Percentiles rank a stretch among this genome's conserved stretches.
phyloP scores from a whole-genome alignment of 2,329 filamentous ascomycete genomes.

The Aschersonia sp. region DNA sequence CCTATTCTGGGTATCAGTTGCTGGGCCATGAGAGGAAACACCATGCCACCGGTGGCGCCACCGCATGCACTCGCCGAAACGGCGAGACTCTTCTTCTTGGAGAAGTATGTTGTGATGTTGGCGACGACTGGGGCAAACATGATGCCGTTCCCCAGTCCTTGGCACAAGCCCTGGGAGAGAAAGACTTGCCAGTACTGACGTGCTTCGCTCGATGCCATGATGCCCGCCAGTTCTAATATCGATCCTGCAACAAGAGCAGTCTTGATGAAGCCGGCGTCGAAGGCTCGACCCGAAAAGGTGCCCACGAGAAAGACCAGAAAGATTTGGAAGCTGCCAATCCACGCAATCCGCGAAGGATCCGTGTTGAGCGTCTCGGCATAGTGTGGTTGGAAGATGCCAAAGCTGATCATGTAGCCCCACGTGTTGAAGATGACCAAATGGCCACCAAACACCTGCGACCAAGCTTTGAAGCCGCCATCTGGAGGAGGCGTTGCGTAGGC shows the following conservation, averaged over 20 bases:
- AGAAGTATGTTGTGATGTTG: conserved; percentile 47
- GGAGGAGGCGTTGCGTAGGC: conserved; percentile 10
- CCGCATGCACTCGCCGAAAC: conserved; percentile 45
- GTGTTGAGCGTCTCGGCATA: conserved; percentile 18
- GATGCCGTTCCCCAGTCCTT: conserved; percentile 39
- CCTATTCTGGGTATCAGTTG: conserved; percentile 44
- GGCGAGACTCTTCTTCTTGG: conserved; percentile 40
- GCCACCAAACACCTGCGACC: conserved; percentile 22
- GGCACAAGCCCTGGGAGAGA: conserved; percentile 38
- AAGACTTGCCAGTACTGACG: conserved; percentile 31
- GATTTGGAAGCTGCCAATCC: conserved; percentile 33
- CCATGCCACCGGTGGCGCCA: conserved; percentile 44
- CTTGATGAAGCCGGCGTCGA: conserved; percentile 26
- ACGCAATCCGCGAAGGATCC: conserved; percentile 24
- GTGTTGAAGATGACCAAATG: conserved; percentile 22
- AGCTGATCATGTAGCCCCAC: conserved; percentile 23
- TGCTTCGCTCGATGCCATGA: conserved; percentile 28
- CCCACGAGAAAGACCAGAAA: conserved; percentile 26
- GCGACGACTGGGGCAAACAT: conserved; percentile 38
- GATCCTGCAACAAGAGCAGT: conserved; percentile 17
- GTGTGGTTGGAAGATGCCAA: conserved; percentile 23
- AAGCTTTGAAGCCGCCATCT: conserved; percentile 21
- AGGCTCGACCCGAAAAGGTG: conserved; percentile 23
- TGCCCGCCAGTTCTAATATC: conserved; percentile 28
- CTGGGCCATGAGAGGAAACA: conserved; percentile 44